Conservation (phyloP, 2,329 filamentous ascomycete species). For the Hymenoscyphus linearis region DNA sequence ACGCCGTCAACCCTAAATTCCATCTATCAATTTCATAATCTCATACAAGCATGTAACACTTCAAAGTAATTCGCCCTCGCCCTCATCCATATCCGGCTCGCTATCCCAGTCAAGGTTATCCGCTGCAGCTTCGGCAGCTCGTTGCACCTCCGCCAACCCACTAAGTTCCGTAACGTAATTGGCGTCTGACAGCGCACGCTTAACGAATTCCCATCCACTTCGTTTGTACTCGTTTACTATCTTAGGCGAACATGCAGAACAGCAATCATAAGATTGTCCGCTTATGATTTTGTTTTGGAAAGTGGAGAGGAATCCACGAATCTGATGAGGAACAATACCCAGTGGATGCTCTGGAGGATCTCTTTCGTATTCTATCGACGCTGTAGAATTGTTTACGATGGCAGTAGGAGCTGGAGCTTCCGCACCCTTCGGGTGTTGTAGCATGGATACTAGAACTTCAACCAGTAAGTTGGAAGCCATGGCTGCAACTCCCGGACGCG, state of each 20-base stretch:
- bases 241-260: constrained; percentile 70
- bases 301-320: constrained; percentile 69
- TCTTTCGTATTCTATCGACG: constrained; percentile 42
- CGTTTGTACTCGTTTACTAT: constrained; percentile 63
- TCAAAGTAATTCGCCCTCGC: constrained; percentile 30
- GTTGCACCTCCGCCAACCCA: constrained; percentile 67
- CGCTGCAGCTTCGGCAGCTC: constrained; percentile 45
- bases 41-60: background rate
- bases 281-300: constrained; percentile 71
- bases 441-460: constrained; percentile 78
- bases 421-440: constrained; percentile 77
- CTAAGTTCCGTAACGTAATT: constrained; percentile 75
- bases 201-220: constrained; percentile 72
- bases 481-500: constrained; percentile 83
- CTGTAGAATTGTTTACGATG: constrained; percentile 31
- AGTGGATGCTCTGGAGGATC: constrained; percentile 56
- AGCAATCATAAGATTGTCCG: constrained; percentile 72
- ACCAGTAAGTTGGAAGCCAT: constrained; percentile 89
- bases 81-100: constrained; percentile 48
- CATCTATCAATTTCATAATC: constrained; percentile 6
- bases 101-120: constrained; percentile 57
- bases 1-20: constrained; percentile 2
- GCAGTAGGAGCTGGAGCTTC: constrained; percentile 51
- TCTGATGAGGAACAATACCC: constrained; percentile 71
- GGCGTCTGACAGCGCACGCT: constrained; percentile 66